phyloP scores from a whole-genome alignment of 2,329 filamentous ascomycete genomes.

The Aspergillus pseudoglaucus region DNA sequence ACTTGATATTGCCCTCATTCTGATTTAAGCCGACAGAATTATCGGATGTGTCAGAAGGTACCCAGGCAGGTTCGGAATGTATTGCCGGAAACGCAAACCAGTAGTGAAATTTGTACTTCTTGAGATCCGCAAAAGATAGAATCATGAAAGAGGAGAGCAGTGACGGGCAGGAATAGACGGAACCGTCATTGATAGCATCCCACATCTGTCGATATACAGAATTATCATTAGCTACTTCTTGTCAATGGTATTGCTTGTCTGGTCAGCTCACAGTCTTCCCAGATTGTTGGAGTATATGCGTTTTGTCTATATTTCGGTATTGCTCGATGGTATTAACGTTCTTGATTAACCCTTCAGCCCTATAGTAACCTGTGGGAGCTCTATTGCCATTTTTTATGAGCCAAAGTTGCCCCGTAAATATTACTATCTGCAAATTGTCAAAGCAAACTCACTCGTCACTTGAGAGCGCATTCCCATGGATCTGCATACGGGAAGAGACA shows the following conservation, averaged over 20 bases:
- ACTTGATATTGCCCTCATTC: conserved; percentile 1
- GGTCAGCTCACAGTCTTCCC: conserved; percentile 61
- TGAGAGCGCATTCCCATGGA: conserved; percentile 78
- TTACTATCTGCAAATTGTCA: neutral
- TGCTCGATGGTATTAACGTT: conserved; percentile 96
- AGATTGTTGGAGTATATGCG: conserved; percentile 67
- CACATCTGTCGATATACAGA: conserved; percentile 64
- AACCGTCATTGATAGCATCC: conserved; percentile 95
- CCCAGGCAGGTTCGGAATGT: conserved; percentile 83
- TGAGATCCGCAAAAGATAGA: conserved; percentile 89
- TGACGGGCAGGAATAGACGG: conserved; percentile 90
- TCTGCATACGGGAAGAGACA: conserved; percentile 80
- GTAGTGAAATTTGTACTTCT: conserved; percentile 97
- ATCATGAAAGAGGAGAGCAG: conserved; percentile 82
- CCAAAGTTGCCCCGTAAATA: neutral
- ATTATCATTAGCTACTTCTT: conserved; percentile 6
- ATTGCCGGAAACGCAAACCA: conserved; percentile 95
- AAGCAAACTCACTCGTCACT: conserved; percentile 63
- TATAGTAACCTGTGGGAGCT: conserved; percentile 62
- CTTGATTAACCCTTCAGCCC: conserved; percentile 87
- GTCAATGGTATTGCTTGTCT: neutral
- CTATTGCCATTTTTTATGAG: conserved; percentile 35
- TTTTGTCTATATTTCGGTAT: conserved; percentile 77
- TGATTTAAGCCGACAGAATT: conserved; percentile 13
- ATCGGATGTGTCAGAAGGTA: conserved; percentile 39